Conservation (phyloP, 2,329 filamentous ascomycete species). For the Cytospora paraplurivora region DNA sequence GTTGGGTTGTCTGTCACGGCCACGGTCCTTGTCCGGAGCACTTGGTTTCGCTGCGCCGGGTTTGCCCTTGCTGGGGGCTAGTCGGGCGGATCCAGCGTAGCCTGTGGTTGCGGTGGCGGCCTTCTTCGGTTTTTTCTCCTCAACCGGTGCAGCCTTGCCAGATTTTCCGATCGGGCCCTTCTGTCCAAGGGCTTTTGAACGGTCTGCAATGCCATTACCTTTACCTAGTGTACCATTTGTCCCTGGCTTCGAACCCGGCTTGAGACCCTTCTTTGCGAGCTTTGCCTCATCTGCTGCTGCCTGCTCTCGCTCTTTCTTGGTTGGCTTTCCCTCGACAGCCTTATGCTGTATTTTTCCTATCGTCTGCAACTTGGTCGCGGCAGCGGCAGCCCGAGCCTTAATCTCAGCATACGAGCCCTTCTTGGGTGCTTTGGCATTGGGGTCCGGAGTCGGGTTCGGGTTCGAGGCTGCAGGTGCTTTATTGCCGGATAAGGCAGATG, state of each 20-base stretch:
- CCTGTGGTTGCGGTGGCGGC: constrained; percentile 64
- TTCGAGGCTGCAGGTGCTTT: constrained; percentile 2
- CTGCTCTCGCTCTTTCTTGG: constrained; percentile 56
- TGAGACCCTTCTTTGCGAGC: constrained; percentile 29
- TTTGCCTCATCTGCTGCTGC: constrained; percentile 47
- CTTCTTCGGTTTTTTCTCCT: constrained; percentile 64
- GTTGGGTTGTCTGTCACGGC: constrained; percentile 31
- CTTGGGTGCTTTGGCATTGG: constrained; percentile 55
- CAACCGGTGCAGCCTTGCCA: constrained; percentile 38
- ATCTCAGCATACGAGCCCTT: constrained; percentile 76
- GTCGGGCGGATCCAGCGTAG: constrained; percentile 65
- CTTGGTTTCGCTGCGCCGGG: constrained; percentile 37
- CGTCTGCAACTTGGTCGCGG: constrained; percentile 61
- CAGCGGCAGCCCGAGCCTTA: constrained; percentile 70
- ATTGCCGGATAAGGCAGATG: constrained; percentile 9
- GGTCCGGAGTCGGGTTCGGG: constrained; percentile 38
- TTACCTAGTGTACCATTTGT: constrained; percentile 29
- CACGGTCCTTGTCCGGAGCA: constrained; percentile 29
- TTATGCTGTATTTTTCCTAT: constrained; percentile 77
- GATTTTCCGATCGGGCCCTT: constrained; percentile 19
- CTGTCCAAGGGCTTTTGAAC: constrained; percentile 11
- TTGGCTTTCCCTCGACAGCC: constrained; percentile 64
- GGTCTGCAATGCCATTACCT: constrained; percentile 18
- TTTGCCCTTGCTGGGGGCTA: constrained; percentile 45
- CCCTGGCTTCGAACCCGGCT: constrained; percentile 25